A percentile compares a stretch with the other conserved stretches of the same genome.
phyloP scores from a whole-genome alignment of 2,329 filamentous ascomycete genomes.

The Colletotrichum limetticola region DNA sequence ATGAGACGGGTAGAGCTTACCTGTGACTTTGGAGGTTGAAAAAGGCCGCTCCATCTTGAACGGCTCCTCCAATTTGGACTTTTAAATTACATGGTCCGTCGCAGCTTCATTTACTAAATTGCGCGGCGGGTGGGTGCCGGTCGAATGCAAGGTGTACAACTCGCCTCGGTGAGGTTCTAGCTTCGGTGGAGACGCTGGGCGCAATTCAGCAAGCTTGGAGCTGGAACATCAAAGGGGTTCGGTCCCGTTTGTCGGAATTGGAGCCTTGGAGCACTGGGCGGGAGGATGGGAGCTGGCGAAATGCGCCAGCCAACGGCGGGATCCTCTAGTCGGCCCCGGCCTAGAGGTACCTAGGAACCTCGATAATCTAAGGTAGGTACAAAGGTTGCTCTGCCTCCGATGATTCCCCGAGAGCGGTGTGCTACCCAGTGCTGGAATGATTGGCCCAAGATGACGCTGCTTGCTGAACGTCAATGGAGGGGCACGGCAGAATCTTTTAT shows the following conservation, averaged over 20 bases:
- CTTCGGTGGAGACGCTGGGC: conserved; percentile 17
- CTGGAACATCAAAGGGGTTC: not conserved
- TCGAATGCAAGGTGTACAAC: conserved; percentile 1
- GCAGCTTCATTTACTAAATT: not conserved
- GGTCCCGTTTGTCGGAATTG: not conserved
- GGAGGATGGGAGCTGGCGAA: not conserved
- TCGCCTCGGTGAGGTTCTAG: conserved; percentile 10
- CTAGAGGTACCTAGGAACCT: not conserved
- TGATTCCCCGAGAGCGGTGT: conserved; percentile 25
- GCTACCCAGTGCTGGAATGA: not conserved
- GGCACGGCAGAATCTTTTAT: conserved; percentile 40
- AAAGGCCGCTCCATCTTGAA: conserved; percentile 72
- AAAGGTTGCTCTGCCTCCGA: conserved; percentile 4
- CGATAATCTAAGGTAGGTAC: too few relatives aligned
- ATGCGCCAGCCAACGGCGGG: conserved; percentile 9
- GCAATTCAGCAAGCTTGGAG: not conserved
- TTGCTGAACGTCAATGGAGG: conserved; percentile 29
- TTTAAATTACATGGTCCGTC: conserved; percentile 26
- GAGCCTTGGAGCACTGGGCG: too few relatives aligned
- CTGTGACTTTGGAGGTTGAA: conserved; percentile 82
- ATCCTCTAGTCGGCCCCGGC: not conserved
- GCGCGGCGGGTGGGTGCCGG: not conserved
- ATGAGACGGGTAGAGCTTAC: conserved; percentile 51
- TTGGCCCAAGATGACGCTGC: conserved; percentile 22
- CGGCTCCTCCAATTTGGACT: conserved; percentile 38